Base-by-base conservation (phyloP, 2,329 filamentous ascomycete species). In the Juglanconis sp. region DNA sequence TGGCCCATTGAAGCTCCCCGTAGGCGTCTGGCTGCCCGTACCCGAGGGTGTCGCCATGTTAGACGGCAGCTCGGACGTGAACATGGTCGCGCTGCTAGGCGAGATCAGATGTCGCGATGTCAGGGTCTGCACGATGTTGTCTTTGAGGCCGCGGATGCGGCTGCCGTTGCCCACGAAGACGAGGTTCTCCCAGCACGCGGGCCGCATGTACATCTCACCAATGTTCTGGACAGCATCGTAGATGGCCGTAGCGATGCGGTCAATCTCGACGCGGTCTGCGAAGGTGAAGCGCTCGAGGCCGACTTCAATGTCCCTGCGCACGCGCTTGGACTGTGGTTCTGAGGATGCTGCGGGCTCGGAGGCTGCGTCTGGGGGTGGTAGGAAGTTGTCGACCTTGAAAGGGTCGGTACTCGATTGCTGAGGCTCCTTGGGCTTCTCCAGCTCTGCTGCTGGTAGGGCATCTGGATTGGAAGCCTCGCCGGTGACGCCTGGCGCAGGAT, bases 51-150 rank as follows among this genome's bases (percentile, higher is more conserved):
- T 98, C 35, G 91, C 92, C 71, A 97, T 85, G 75, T 95, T 94
- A 8, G 92, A 97, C 7, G 95, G 95, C 42, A 98, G 87, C 74
- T 99, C 95, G 30, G 92, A 96, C 40, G 93, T 96, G 81, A 98
- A 98, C 69, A 98, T 98, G 47, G 93, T 97, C 54, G 92, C 92
- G 1, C 92, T 94, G 34, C 89, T 93, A 0, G 95, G 95, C 2
- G 93, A 96, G 66, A 99, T 87, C 57, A 97, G 84, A 73, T 96
- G 95, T 65, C 93, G 92, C 53, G 88, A 84, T 42, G 85, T 85
- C 40, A 99, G 84, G 0, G 87, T 92, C 68, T 89, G 84, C 42
- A 98, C 73, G 52, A 99, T 87, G 66, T 94, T 91, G 68, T 97
- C 92, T 66, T 90, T 93, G 73, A 99, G 94, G 5, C 95, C 92